phyloP scores from a whole-genome alignment of 192 early-diverging fungal genomes.

The Coemansia umbellata region DNA sequence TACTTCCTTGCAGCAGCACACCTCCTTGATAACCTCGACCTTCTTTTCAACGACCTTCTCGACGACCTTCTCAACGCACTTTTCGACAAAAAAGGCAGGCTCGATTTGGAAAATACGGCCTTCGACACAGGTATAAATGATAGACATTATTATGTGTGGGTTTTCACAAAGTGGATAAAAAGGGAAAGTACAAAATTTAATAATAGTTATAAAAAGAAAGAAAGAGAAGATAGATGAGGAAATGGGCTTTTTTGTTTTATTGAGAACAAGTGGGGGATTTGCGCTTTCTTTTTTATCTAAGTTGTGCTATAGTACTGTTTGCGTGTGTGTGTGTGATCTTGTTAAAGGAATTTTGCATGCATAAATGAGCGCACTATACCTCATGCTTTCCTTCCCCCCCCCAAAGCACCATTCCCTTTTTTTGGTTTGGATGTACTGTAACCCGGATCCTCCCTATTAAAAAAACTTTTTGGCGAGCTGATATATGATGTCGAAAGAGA shows the following conservation, averaged over 20 bases:
- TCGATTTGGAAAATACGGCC: slow-evolving; percentile 45
- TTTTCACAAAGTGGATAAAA: neutral
- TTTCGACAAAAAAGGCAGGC: slow-evolving; percentile 41
- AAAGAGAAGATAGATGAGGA: neutral
- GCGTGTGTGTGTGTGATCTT: neutral
- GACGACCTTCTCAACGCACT: slow-evolving; percentile 39
- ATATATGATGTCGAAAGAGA: too few relatives aligned
- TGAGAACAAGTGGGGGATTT: neutral
- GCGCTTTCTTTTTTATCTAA: neutral
- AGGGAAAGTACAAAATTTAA: neutral
- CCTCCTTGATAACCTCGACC: slow-evolving; percentile 36
- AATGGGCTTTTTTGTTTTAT: neutral
- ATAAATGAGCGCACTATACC: neutral
- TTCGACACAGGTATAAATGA: slow-evolving; percentile 36
- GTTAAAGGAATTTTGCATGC: too few relatives aligned
- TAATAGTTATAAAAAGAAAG: neutral
- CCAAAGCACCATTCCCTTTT: neutral
- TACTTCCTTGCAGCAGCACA: slow-evolving; percentile 32
- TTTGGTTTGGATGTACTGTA: too few relatives aligned
- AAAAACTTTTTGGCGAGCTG: too few relatives aligned
- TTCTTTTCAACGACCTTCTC: slow-evolving; percentile 40
- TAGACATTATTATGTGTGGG: slow-evolving; percentile 13
- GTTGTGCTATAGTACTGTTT: neutral
- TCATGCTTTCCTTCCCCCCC: neutral
- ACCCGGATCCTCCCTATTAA: too few relatives aligned